phyloP scores from a whole-genome alignment of 495 filamentous ascomycete genomes.

The Penicillium nucicola region DNA sequence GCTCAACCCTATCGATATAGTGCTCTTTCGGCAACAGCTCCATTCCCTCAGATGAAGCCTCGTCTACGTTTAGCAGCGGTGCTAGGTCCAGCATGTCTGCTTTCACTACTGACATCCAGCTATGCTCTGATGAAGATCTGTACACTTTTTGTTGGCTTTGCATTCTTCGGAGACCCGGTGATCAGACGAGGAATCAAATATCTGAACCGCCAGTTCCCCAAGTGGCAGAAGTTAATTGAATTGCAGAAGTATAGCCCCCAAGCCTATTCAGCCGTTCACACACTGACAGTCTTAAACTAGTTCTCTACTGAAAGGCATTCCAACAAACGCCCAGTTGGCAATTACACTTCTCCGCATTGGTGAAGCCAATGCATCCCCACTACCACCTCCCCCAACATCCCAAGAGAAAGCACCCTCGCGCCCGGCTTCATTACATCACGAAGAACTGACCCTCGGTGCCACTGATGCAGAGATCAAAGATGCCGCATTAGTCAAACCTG shows the following conservation, averaged over 20 bases:
- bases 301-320: conserved; percentile 74
- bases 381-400: conserved; percentile 71
- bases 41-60: conserved; percentile 62
- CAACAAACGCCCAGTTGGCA: conserved; percentile 83
- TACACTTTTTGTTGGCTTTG: conserved; percentile 62
- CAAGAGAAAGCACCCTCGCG: conserved; percentile 47
- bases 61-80: conserved; percentile 61
- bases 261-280: neutral
- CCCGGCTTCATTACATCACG: conserved; percentile 28
- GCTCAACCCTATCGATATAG: conserved; percentile 26
- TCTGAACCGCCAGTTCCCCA: conserved; percentile 63
- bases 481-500: conserved; percentile 18
- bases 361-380: conserved; percentile 73
- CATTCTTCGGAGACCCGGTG: conserved; percentile 79
- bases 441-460: conserved; percentile 43
- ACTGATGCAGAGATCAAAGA: conserved; percentile 50
- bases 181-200: conserved; percentile 56
- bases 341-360: conserved; percentile 81
- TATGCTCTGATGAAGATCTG: conserved; percentile 68
- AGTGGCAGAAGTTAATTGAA: conserved; percentile 75
- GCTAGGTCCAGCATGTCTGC: conserved; percentile 54
- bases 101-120: conserved; percentile 59
- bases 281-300: conserved; percentile 27
- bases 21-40: conserved; percentile 70
- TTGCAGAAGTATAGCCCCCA: conserved; percentile 53